Percentiles rank a stretch among this genome's conserved stretches.
phyloP scores from a whole-genome alignment of 768 basidiomycete genomes.

The Russula griseocarnosa region DNA sequence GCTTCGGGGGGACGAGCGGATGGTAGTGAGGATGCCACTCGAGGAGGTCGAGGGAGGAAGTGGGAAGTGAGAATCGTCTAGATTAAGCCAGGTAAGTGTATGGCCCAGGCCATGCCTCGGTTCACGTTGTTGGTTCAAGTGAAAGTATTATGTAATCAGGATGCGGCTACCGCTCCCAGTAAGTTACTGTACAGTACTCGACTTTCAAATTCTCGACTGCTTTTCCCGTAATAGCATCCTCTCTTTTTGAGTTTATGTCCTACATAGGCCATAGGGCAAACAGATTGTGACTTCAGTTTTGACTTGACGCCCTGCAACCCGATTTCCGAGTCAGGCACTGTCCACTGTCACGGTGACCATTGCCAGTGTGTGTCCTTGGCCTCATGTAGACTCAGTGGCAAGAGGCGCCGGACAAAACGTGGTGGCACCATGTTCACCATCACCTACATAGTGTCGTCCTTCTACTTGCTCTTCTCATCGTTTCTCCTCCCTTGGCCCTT shows the following conservation, averaged over 20 bases:
- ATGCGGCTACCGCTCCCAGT: too few relatives aligned
- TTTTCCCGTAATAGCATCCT: not conserved
- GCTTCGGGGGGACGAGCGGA: slow-evolving; percentile 26
- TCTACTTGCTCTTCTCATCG: not conserved
- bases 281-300: not conserved
- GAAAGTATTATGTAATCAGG: too few relatives aligned
- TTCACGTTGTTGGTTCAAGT: too few relatives aligned
- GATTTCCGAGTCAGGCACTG: not conserved
- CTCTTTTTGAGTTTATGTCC: not conserved
- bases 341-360: not conserved
- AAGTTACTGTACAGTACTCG: too few relatives aligned
- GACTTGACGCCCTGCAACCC: not conserved
- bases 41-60: slow-evolving; percentile 1
- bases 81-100: too few relatives aligned
- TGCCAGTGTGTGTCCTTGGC: not conserved
- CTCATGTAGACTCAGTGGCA: not conserved
- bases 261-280: not conserved
- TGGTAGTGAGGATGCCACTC: slow-evolving; percentile 48
- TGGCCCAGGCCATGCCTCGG: too few relatives aligned
- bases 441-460: not conserved
- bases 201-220: too few relatives aligned
- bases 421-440: not conserved
- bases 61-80: slow-evolving; percentile 1
- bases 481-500: not conserved
- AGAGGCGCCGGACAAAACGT: not conserved